Conservation (phyloP, 2,329 filamentous ascomycete species). For the Hymenotorrendiella dingleyae region DNA sequence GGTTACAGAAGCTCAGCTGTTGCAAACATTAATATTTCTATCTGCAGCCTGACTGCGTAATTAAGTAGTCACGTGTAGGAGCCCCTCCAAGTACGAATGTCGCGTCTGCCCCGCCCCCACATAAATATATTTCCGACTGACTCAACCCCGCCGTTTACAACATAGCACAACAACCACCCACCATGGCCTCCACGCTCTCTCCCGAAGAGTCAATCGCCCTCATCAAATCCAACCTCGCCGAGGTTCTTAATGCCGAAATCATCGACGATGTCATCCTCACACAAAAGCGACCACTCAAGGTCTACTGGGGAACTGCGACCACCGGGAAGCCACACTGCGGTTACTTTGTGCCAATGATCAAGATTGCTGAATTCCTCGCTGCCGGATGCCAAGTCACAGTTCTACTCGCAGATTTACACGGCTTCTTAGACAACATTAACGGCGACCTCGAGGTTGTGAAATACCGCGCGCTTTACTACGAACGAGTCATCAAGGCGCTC, state of each 20-base stretch:
- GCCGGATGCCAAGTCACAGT: constrained; percentile 80
- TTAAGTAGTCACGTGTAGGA: too few relatives aligned
- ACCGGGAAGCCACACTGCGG: constrained; percentile 77
- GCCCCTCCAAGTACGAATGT: too few relatives aligned
- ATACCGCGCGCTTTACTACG: constrained; percentile 78
- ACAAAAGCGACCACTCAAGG: constrained; percentile 64
- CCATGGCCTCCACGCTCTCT: constrained; percentile 29
- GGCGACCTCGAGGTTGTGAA: constrained; percentile 79
- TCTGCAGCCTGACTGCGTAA: too few relatives aligned
- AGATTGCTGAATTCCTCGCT: constrained; percentile 80
- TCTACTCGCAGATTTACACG: constrained; percentile 69
- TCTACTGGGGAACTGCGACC: constrained; percentile 74
- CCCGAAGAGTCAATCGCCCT: constrained; percentile 62
- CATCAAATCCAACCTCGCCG: constrained; percentile 74
- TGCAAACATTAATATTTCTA: too few relatives aligned
- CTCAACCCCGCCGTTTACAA: constrained; percentile 1
- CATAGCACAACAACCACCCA: constrained; percentile 8
- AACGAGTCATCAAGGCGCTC: constrained; percentile 69
- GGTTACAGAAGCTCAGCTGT: too few relatives aligned
- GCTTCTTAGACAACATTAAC: constrained; percentile 74
- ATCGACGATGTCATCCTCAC: constrained; percentile 66
- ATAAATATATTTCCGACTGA: not conserved
- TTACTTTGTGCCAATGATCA: constrained; percentile 76
- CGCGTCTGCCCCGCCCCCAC: too few relatives aligned
- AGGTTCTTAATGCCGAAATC: constrained; percentile 79